Evolutionary conservation across 768 basidiomycete genomes (phyloP).

Genomic region (Leccinum uliginosum): DNA sequence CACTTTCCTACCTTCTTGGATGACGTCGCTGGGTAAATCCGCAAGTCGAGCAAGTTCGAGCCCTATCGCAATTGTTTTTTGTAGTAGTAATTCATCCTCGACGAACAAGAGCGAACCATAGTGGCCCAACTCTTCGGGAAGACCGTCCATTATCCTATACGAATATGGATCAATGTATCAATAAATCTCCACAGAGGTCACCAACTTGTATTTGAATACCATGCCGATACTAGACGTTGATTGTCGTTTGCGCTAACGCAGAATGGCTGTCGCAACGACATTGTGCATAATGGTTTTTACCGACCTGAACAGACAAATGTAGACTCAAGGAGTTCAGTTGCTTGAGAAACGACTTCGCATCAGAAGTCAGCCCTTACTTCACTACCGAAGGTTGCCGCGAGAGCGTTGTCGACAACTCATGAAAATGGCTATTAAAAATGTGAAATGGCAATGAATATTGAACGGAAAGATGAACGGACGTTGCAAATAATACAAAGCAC

Average conservation of each 20-base stretch:
- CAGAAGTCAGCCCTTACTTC: slow-evolving; percentile 47
- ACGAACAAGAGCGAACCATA: slow-evolving; percentile 50
- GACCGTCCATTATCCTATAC: slow-evolving; percentile 69
- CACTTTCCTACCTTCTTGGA: slow-evolving; percentile 58
- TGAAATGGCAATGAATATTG: slow-evolving; percentile 1
- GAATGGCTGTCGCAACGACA: not conserved
- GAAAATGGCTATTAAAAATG: slow-evolving; percentile 56
- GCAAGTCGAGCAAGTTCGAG: slow-evolving; percentile 86
- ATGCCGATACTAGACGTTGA: slow-evolving; percentile 61
- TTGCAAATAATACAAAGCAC: slow-evolving; percentile 90
- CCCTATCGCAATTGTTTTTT: slow-evolving; percentile 42
- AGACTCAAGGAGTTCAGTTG: slow-evolving; percentile 43
- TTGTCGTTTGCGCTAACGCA: slow-evolving; percentile 47
- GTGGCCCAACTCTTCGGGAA: slow-evolving; percentile 56
- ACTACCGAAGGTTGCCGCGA: slow-evolving; percentile 74
- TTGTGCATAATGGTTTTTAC: not conserved
- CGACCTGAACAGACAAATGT: slow-evolving; percentile 77
- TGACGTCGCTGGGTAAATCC: slow-evolving; percentile 72
- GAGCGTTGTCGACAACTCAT: slow-evolving; percentile 73
- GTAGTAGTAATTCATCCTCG: not conserved
- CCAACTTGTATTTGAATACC: slow-evolving; percentile 74
- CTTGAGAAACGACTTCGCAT: not conserved
- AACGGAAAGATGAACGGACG: slow-evolving; percentile 41
- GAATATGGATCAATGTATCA: not conserved
- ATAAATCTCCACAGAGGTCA: not conserved